These are phyloP conservation scores for Cucurbita pepo DNA, from an alignment of 306 rosid genomes.

Conservation along the genomic window DNA sequence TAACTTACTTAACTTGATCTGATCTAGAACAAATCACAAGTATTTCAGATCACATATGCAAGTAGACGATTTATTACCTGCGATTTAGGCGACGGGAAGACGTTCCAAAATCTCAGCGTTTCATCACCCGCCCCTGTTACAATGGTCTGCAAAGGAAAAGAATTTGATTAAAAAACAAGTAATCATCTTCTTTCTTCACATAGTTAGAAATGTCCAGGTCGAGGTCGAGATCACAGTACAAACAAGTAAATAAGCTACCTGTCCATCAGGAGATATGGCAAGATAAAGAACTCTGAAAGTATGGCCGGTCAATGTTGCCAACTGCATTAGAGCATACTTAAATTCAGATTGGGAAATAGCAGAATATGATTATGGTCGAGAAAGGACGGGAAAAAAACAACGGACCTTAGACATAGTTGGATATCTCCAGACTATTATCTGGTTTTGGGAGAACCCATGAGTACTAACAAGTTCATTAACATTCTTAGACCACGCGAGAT, in stretches of 20 bases:
- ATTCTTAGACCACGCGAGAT: conserved; percentile 97
- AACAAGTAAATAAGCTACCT: conserved; percentile 28
- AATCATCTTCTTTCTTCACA: not conserved
- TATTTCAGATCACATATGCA: not conserved
- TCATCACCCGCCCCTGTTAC: conserved; percentile 99
- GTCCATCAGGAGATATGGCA: conserved; percentile 97
- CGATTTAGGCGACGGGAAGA: conserved; percentile 93
- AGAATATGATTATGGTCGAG: not conserved
- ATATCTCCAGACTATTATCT: conserved; percentile 96
- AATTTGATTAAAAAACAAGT: conserved; percentile 5
- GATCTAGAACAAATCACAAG: not conserved
- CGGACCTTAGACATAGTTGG: conserved; percentile 93
- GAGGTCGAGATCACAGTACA: not conserved
- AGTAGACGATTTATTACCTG: conserved; percentile 37
- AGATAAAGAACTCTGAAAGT: conserved; percentile 90
- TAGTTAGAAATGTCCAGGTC: too few relatives aligned
- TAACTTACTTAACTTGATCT: not conserved
- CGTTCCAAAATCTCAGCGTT: conserved; percentile 95
- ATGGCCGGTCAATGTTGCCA: conserved; percentile 95
- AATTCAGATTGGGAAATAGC: not conserved
- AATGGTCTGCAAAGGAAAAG: conserved; percentile 52
- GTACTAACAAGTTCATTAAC: conserved; percentile 97
- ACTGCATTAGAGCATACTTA: conserved; percentile 24
- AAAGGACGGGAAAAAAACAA: not conserved
- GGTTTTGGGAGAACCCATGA: conserved; percentile 96